Base-by-base conservation (phyloP, 2,329 filamentous ascomycete genomes). In the Colletotrichum destructivum region DNA sequence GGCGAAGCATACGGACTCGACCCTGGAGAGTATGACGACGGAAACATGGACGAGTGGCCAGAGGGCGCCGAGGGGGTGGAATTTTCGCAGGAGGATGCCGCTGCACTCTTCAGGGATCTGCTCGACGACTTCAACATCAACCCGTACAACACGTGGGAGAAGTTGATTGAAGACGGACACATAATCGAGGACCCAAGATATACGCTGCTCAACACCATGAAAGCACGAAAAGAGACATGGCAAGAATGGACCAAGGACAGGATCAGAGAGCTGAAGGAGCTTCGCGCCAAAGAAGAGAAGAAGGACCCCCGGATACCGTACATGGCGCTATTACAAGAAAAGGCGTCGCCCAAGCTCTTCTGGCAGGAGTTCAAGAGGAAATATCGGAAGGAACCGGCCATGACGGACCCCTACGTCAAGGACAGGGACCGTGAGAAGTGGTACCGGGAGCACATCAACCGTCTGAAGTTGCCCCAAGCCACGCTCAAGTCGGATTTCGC, bases 331-430 rank as follows among this genome's bases (percentile, higher is more conserved):
- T 85, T 99, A 40, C 91, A 96, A 74, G 89, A 92, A 60, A 89
- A 94, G 75, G 96, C 95, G 0, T 96, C 92, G 0, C 92, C 94
- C 0, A 98, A 98, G 82, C 87, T 99, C 1, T 99, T 97, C 85
- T 99, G 96, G 96, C 92, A 94, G 0, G 96, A 99, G 80, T 99
- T 99, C 83, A 94, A 94, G 77, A 88, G 96, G 44, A 99, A 98
- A 79, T 96, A 91, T 82, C 93, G 92, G 75, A 95, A 93, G 75
- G 95, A 97, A 74, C 82, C 89, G 0, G 88, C 91, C 63, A 95
- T 99, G 93, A 93, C 92, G 72, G 93, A 96, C 71, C 85, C 89
- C 40, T 88, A 87, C 62, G 85, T 95, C 31, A 84, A 86, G 44
- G 94, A 96, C 77, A 94, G 92, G 80, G 94, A 96, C 63, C 88